Base-by-base conservation (phyloP, 352 stramenopile species). In the Bremia lactucae region DNA sequence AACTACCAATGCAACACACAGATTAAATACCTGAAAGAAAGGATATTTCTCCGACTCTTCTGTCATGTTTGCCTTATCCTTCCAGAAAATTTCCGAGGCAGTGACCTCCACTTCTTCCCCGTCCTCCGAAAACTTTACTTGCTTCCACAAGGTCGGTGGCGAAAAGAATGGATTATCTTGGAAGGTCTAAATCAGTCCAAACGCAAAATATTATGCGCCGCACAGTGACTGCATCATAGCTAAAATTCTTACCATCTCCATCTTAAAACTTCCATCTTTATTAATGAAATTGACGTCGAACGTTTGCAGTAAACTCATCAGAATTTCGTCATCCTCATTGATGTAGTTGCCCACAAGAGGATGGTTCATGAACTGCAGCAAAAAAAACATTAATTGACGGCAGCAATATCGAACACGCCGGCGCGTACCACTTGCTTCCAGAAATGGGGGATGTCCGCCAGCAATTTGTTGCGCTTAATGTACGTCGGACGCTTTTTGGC, bases 381-480 rank as follows among this genome's bases (percentile, higher is more conserved):
- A 26, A 14, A 45, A 34, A 16, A 22, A 16, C 42, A 41, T 7
- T 19, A n/a, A n/a, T n/a, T n/a, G n/a, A n/a, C n/a, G n/a, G n/a
- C n/a, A n/a, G n/a, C n/a, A n/a, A n/a, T n/a, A n/a, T 33, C 14
- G 0, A 3, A 26, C 3, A 22, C 6, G 14, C 13, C 13, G 21
- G 8, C 31, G 69, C 69, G 49, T 49, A 87, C 72, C 54, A 63
- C 59, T 52, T 86, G 58, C 59, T 86, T 86, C 77, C 77, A 89
- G 56, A 89, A 87, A 41, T 51, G 36, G 4, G 77, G 73, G 36
- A 89, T 85, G 11, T 78, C 65, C 14, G 40, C 41, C 36, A 89
- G 47, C 29, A 84, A 55, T 47, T 82, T 72, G 52, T 52, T 48
- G 46, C 77, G 77, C 63, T 86, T 84, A 39, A 68, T 63, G 52